Percentiles rank a stretch among this genome's conserved stretches.
Conservation (phyloP, 371 early-diverging fungal genomes). For the Mucor circinelloides region DNA sequence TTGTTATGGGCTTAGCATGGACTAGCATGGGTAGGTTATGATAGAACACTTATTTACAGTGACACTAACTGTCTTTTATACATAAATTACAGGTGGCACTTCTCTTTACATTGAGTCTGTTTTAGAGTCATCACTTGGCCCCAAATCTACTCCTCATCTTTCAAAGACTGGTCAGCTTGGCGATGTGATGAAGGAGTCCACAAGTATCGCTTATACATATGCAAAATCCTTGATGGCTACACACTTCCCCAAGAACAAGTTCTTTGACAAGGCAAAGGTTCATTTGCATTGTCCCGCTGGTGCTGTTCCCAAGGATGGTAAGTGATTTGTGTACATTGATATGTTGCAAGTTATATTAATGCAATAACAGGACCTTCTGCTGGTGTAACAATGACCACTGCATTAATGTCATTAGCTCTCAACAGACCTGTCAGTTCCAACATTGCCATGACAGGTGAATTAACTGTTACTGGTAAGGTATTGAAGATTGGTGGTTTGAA, state of each 20-base stretch:
- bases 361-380: constrained; percentile 83
- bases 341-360: too few species aligned
- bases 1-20: constrained; percentile 97
- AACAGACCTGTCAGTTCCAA: constrained; percentile 73
- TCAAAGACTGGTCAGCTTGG: constrained; percentile 94
- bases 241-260: constrained; percentile 79
- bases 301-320: constrained; percentile 97
- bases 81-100: constrained; percentile 72
- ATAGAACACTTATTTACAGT: neutral
- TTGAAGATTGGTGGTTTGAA: constrained; percentile 97
- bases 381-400: constrained; percentile 94
- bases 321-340: neutral
- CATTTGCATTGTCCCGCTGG: constrained; percentile 98
- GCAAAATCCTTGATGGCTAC: constrained; percentile 79
- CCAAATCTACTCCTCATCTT: constrained; percentile 70
- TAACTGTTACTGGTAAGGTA: constrained; percentile 95
- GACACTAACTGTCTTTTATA: neutral
- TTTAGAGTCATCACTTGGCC: constrained; percentile 71
- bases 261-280: constrained; percentile 87
- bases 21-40: constrained; percentile 79
- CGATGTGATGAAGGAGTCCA: constrained; percentile 98
- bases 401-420: constrained; percentile 89
- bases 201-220: constrained; percentile 93
- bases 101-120: constrained; percentile 95
- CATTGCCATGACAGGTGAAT: constrained; percentile 97